A percentile compares a stretch with the other conserved stretches of the same genome.
phyloP scores from a whole-genome alignment of 1,284 basidiomycete species.

The Heterobasidion irregulare region DNA sequence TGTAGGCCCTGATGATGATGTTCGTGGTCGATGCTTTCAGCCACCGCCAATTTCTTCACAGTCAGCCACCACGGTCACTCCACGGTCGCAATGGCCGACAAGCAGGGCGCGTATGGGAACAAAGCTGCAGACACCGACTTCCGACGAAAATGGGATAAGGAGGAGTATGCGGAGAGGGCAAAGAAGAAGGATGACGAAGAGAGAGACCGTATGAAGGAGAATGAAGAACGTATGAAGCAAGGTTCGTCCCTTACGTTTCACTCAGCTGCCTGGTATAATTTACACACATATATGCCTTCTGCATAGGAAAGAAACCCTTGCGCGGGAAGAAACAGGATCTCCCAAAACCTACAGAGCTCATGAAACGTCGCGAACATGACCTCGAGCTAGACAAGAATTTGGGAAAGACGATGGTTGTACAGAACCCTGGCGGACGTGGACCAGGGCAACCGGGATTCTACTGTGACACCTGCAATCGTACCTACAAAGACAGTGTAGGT shows the following conservation, averaged over 20 bases:
- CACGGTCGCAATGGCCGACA: slow-evolving; percentile 42
- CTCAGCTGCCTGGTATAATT: not conserved
- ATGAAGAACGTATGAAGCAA: slow-evolving; percentile 76
- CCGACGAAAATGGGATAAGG: slow-evolving; percentile 81
- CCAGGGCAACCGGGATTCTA: slow-evolving; percentile 88
- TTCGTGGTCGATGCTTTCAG: too few relatives aligned
- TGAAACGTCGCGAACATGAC: slow-evolving; percentile 76
- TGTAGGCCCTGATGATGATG: not conserved
- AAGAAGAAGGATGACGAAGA: slow-evolving; percentile 72
- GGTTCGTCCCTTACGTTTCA: slow-evolving; percentile 35
- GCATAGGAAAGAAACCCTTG: slow-evolving; percentile 73
- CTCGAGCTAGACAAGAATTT: slow-evolving; percentile 89
- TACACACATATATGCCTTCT: slow-evolving; percentile 2
- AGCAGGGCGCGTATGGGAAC: slow-evolving; percentile 49
- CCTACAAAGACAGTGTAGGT: slow-evolving; percentile 87
- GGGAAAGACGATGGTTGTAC: slow-evolving; percentile 87
- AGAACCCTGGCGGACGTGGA: slow-evolving; percentile 70
- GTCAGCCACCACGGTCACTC: not conserved
- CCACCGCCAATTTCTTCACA: not conserved
- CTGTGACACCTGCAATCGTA: slow-evolving; percentile 85
- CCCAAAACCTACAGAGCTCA: slow-evolving; percentile 84
- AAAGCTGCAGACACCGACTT: slow-evolving; percentile 71
- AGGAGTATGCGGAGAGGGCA: slow-evolving; percentile 73
- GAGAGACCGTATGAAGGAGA: slow-evolving; percentile 75
- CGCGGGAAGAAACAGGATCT: slow-evolving; percentile 57